These are phyloP conservation scores for Kalanchoe fedtschenkoi DNA, from an alignment of 164 flowering plant species.

Conservation along the genomic window DNA sequence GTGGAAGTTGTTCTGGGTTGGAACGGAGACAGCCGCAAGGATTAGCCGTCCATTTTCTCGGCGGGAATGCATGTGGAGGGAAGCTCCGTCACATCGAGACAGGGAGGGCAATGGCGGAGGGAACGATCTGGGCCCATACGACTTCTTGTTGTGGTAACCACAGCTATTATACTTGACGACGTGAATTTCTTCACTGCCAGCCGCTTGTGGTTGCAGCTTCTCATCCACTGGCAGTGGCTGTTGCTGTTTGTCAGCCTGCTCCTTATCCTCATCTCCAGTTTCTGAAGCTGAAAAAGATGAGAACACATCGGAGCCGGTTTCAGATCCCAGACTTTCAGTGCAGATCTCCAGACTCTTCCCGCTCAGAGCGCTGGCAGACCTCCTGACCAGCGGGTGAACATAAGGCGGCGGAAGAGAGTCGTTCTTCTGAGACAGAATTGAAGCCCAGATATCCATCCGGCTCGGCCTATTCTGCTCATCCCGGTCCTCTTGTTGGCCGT, in stretches of 20 bases:
- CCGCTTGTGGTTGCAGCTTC: neutral
- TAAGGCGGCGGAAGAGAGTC: constrained; percentile 1
- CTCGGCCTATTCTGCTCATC: constrained; percentile 1
- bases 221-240: neutral
- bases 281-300: constrained; percentile 2
- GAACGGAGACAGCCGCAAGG: constrained; percentile 52
- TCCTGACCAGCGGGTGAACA: constrained; percentile 8
- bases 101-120: constrained; percentile 72
- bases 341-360: constrained; percentile 9
- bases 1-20: constrained; percentile 29
- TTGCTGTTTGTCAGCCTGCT: neutral
- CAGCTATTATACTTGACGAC: constrained; percentile 5
- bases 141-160: constrained; percentile 18
- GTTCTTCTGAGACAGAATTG: constrained; percentile 6
- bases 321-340: constrained; percentile 12
- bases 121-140: constrained; percentile 18
- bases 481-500: neutral
- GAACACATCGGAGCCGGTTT: constrained; percentile 8
- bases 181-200: neutral
- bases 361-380: constrained; percentile 4
- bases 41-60: constrained; percentile 57
- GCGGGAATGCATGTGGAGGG: constrained; percentile 36
- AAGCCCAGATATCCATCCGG: constrained; percentile 6
- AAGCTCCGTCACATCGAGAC: constrained; percentile 27
- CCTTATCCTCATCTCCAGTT: neutral